Percentiles rank a stretch among this genome's conserved stretches.
These are phyloP conservation scores for Quillaja saponaria DNA, from an alignment of 306 rosid species.

Conservation along the genomic window DNA sequence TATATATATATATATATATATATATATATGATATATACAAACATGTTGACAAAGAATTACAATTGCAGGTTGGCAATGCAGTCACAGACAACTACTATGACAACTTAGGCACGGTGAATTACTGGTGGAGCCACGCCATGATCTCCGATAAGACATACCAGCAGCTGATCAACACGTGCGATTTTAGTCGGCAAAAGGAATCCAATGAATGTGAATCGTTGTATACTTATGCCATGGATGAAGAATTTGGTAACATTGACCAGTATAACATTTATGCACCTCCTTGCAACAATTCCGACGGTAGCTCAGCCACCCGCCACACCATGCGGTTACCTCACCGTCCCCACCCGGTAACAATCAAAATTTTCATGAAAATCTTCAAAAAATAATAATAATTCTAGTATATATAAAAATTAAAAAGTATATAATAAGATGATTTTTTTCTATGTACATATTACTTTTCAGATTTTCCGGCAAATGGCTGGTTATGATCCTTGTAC, in stretches of 20 bases:
- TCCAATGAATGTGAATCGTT: conserved; percentile 77
- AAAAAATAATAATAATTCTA: too few relatives aligned
- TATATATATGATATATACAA: too few relatives aligned
- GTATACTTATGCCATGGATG: conserved; percentile 89
- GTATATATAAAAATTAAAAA: not conserved
- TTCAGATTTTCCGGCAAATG: conserved; percentile 48
- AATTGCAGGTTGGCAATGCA: conserved; percentile 86
- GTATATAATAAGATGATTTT: too few relatives aligned
- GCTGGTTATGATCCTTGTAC: conserved; percentile 96
- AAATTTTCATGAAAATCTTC: not conserved
- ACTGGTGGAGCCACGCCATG: conserved; percentile 99
- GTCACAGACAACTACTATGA: conserved; percentile 93
- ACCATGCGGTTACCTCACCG: conserved; percentile 77
- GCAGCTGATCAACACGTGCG: conserved; percentile 74
- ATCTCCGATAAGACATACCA: conserved; percentile 85
- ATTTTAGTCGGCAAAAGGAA: conserved; percentile 75
- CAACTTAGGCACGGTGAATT: conserved; percentile 87
- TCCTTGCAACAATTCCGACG: conserved; percentile 84
- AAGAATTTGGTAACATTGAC: conserved; percentile 91
- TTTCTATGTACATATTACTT: conserved; percentile 4
- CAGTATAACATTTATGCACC: conserved; percentile 96
- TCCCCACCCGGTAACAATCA: conserved; percentile 46
- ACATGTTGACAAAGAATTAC: too few relatives aligned
- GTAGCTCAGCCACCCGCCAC: conserved; percentile 48
- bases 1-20: too few relatives aligned